Evolutionary conservation across 768 basidiomycete genomes (phyloP).

Genomic region (Chlorophyllum brunneum): DNA sequence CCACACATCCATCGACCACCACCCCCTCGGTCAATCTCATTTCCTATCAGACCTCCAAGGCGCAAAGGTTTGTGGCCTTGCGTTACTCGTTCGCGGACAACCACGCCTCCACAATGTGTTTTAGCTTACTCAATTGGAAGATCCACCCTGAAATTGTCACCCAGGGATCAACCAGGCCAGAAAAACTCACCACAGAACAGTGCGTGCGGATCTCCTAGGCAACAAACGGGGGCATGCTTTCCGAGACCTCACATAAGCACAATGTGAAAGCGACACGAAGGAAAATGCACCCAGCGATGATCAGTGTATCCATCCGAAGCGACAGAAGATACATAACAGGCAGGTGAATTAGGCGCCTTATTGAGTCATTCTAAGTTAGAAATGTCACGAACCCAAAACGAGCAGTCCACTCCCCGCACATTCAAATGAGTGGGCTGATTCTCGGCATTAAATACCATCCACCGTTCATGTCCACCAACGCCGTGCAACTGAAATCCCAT

Average conservation of each 20-base stretch:
- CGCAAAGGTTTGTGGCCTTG: too few relatives aligned
- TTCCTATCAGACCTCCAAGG: too few relatives aligned
- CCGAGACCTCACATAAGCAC: too few relatives aligned
- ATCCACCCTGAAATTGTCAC: background rate
- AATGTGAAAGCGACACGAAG: too few relatives aligned
- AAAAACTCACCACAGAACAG: too few relatives aligned
- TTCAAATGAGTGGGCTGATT: slow-evolving; percentile 5
- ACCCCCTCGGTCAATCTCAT: background rate
- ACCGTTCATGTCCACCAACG: slow-evolving; percentile 8
- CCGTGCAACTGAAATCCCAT: slow-evolving; percentile 5
- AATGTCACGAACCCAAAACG: slow-evolving; percentile 13
- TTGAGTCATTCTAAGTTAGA: too few relatives aligned
- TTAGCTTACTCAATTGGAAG: slow-evolving; percentile 3
- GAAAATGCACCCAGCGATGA: too few relatives aligned
- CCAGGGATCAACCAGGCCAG: background rate
- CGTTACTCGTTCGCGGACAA: background rate
- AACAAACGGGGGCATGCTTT: too few relatives aligned
- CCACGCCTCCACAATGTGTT: slow-evolving; percentile 10
- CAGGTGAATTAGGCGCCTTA: background rate
- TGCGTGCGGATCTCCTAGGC: too few relatives aligned
- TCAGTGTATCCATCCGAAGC: too few relatives aligned
- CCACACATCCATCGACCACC: background rate
- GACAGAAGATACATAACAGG: background rate
- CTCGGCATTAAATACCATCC: slow-evolving; percentile 6
- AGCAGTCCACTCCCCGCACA: slow-evolving; percentile 5